Conservation (phyloP, 148 eudicot genomes). For the Rhododendron ovatum region DNA sequence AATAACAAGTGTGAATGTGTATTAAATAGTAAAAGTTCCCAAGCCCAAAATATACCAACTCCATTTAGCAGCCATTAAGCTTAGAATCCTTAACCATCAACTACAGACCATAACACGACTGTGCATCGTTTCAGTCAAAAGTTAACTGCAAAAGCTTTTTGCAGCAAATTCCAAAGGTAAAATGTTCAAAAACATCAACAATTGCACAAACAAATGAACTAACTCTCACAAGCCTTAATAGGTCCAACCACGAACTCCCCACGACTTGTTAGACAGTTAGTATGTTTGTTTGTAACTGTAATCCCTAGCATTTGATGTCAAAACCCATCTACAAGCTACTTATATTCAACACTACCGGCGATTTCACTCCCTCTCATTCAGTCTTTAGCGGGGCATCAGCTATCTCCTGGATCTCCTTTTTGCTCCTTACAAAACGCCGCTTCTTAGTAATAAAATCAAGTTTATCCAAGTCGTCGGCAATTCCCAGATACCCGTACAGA, state of each 20-base stretch:
- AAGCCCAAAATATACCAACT: not conserved
- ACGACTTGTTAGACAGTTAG: not conserved
- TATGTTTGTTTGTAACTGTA: not conserved
- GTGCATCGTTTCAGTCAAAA: slow-evolving; percentile 1
- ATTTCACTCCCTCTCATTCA: not conserved
- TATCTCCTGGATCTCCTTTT: slow-evolving; percentile 30
- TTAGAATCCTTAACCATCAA: not conserved
- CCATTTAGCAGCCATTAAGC: not conserved
- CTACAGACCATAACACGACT: not conserved
- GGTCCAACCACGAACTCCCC: not conserved
- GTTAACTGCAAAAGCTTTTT: not conserved
- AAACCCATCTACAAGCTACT: not conserved
- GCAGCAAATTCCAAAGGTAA: not conserved
- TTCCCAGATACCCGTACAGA: slow-evolving; percentile 49
- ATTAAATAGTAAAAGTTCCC: too few species aligned
- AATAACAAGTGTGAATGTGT: too few species aligned
- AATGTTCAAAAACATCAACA: not conserved
- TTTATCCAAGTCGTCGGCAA: slow-evolving; percentile 47
- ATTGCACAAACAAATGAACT: not conserved
- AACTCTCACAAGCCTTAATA: not conserved
- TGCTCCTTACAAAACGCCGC: slow-evolving; percentile 45
- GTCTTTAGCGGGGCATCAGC: slow-evolving; percentile 16
- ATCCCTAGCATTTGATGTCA: not conserved
- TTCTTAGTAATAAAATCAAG: slow-evolving; percentile 41
- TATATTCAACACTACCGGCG: not conserved